A percentile compares a stretch with the other conserved stretches of the same genome.
Conservation (phyloP, 768 basidiomycete genomes). For the Cystofilobasidium capitatum region DNA sequence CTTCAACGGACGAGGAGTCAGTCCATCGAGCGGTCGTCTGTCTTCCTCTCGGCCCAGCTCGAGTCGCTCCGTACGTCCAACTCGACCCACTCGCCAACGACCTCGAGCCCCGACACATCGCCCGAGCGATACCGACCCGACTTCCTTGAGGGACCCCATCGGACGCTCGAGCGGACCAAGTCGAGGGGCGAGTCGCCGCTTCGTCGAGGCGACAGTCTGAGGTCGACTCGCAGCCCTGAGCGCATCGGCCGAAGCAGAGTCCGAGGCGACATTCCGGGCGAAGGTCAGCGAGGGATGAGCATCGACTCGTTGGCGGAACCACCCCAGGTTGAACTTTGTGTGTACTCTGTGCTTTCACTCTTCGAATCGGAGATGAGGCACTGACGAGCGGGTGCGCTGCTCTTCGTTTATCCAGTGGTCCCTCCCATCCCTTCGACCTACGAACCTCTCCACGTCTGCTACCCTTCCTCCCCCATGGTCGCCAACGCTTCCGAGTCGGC, state of each 20-base stretch:
- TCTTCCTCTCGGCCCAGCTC: constrained; percentile 19
- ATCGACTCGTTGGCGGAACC: constrained; percentile 1
- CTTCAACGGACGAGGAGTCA: background rate
- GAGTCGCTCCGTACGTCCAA: constrained; percentile 10
- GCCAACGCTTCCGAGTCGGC: constrained; percentile 9
- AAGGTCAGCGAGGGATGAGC: constrained; percentile 5
- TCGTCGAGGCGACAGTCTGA: background rate
- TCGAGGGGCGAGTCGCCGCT: background rate
- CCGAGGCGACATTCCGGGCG: background rate
- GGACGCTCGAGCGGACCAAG: background rate
- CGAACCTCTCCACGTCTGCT: constrained; percentile 2
- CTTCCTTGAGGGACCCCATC: background rate
- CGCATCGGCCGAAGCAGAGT: constrained; percentile 18
- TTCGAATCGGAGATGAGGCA: no score
- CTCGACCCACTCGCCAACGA: background rate
- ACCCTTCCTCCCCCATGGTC: constrained; percentile 13
- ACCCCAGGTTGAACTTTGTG: background rate
- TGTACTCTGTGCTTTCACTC: background rate
- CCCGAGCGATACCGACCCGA: background rate
- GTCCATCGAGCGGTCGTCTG: constrained; percentile 19
- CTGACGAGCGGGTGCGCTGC: no score
- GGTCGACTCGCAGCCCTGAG: constrained; percentile 5
- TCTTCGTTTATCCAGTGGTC: background rate
- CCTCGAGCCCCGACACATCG: background rate
- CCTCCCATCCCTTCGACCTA: constrained; percentile 9